Conservation (phyloP, 257 asterid genomes). For the Forsythia suspensa region DNA sequence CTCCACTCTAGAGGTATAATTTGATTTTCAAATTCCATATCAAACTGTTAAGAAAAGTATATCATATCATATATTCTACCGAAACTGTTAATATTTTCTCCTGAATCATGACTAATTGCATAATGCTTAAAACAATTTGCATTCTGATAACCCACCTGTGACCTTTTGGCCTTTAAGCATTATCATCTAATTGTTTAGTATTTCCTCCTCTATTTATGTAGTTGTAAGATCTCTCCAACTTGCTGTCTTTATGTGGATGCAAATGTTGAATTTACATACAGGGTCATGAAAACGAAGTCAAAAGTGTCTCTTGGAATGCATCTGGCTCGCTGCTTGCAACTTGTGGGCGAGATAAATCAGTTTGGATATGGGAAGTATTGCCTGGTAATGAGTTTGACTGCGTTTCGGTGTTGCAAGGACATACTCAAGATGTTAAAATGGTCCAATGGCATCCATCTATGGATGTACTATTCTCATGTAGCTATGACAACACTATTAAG, state of each 20-base stretch:
- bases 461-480: slow-evolving; percentile 77
- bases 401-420: slow-evolving; percentile 75
- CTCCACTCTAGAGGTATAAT: slow-evolving; percentile 73
- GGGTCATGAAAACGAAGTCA: slow-evolving; percentile 97
- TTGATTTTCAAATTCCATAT: background rate
- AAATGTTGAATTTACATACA: slow-evolving; percentile 16
- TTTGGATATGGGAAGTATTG: slow-evolving; percentile 86
- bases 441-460: slow-evolving; percentile 76
- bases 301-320: slow-evolving; percentile 79
- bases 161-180: background rate
- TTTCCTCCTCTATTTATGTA: background rate
- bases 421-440: slow-evolving; percentile 91
- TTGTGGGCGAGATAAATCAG: slow-evolving; percentile 90
- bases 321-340: slow-evolving; percentile 77
- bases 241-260: background rate
- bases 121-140: background rate
- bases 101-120: background rate
- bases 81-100: background rate
- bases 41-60: background rate
- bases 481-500: slow-evolving; percentile 86
- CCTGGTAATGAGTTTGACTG: slow-evolving; percentile 81
- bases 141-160: background rate
- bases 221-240: background rate
- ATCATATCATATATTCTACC: background rate
- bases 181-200: background rate